Evolutionary conservation across 257 asterid genomes (phyloP).

Genomic region (Solanum phureja): DNA sequence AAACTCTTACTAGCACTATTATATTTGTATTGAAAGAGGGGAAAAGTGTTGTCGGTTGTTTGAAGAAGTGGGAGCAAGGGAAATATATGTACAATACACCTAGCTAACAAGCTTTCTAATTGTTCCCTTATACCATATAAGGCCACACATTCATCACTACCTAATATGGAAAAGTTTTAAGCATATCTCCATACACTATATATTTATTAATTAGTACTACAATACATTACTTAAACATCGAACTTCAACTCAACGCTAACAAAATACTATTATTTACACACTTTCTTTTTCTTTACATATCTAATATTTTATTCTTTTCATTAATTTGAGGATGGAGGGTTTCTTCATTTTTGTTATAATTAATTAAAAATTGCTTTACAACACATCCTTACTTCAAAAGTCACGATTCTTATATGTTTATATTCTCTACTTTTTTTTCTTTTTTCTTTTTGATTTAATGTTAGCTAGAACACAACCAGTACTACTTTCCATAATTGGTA

Average conservation of each 20-base stretch:
- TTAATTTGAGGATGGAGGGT: not conserved
- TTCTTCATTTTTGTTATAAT: not conserved
- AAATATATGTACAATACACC: not conserved
- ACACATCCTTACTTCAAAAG: conserved; percentile 27
- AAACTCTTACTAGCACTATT: not conserved
- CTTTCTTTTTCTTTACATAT: not conserved
- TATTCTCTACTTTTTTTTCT: not conserved
- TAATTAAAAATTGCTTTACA: conserved; percentile 14
- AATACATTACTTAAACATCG: not conserved
- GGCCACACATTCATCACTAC: conserved; percentile 42
- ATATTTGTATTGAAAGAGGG: not conserved
- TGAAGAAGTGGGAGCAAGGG: conserved; percentile 20
- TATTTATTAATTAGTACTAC: not conserved
- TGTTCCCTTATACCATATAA: conserved; percentile 36
- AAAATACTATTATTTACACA: not conserved
- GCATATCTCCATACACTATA: conserved; percentile 3
- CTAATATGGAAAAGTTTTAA: conserved; percentile 40
- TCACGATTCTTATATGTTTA: not conserved
- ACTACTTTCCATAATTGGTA: not conserved
- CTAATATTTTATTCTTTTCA: not conserved
- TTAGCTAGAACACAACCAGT: not conserved
- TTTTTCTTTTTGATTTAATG: not conserved
- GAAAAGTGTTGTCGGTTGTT: conserved; percentile 36
- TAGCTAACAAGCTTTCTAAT: conserved; percentile 21
- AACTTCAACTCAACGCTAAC: not conserved